Percentiles rank a stretch among this genome's conserved stretches.
Evolutionary conservation across 805 yeast genomes (phyloP).

Genomic region (Schwanniomyces sp.): DNA sequence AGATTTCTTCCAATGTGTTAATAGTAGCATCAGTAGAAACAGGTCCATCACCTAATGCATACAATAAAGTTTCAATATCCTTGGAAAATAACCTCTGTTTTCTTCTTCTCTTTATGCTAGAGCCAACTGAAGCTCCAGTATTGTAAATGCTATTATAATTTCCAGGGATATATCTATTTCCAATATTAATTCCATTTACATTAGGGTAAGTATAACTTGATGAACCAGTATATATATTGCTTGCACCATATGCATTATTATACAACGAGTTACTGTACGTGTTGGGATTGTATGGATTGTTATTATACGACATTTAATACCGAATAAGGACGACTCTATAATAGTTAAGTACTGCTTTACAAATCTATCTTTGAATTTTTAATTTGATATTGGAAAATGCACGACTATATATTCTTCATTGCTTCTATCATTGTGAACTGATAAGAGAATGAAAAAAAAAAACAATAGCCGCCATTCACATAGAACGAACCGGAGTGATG

Average conservation of each 20-base stretch:
- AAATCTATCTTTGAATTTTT: not conserved
- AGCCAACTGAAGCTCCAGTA: constrained; percentile 6
- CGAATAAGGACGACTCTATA: not conserved
- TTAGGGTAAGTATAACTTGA: not conserved
- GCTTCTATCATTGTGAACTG: too few relatives aligned
- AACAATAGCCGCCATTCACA: too few relatives aligned
- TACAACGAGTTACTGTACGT: not conserved
- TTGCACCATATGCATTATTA: not conserved
- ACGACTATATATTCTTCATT: not conserved
- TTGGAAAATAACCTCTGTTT: constrained; percentile 38
- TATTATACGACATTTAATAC: not conserved
- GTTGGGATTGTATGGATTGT: not conserved
- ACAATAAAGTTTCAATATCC: constrained; percentile 42
- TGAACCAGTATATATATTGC: not conserved
- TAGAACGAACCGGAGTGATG: too few relatives aligned
- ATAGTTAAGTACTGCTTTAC: not conserved
- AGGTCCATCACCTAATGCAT: constrained; percentile 43
- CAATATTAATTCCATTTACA: not conserved
- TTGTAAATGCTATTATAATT: not conserved
- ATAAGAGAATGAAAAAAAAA: too few relatives aligned
- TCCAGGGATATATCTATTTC: not conserved
- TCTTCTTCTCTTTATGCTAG: constrained; percentile 19
- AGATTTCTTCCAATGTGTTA: constrained; percentile 37
- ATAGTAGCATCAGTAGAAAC: constrained; percentile 38
- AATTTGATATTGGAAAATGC: constrained; percentile 1